Base-by-base conservation (phyloP, 2,329 filamentous ascomycete genomes). In the Didymosphaeria variabile region DNA sequence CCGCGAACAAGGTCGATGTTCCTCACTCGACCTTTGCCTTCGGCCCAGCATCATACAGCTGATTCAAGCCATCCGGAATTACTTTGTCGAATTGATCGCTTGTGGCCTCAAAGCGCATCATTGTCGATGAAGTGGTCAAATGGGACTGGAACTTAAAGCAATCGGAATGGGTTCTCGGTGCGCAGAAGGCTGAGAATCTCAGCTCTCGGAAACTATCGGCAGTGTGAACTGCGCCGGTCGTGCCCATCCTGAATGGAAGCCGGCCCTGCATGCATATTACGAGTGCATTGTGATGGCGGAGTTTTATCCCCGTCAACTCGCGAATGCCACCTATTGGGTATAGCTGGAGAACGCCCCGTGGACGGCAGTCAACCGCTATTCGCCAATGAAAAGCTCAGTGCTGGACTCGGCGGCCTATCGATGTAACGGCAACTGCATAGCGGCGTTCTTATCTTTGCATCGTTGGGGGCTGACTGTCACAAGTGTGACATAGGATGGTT, bases 41-140 rank as follows among this genome's bases (percentile, higher is more conserved):
- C 15, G 31, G 15, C 5, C 46, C 46, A 5, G 26, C 46, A 49
- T 49, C 46, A 23, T 26, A 49, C 46, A 49, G 31, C 15, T 49
- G 46, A 32, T 49, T 49, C 26, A 49, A 32, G 23, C 46, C 46
- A 49, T 49, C 46, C 7, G 46, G 46, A 3, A 49, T 49, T 3
- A 49, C 31, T 15, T 49, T 49, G 26, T 49, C 23, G n/a, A 31
- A 49, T 19, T 49, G 46, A n/a, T 49, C 46, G 46, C 46, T 49
- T 32, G 26, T 32, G 17, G 46, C 46, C 17, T 49, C 46, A 19
- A 49, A 49, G 23, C 26, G 29, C 46, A 49, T 49, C 26, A 32
- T 49, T 8, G 8, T 49, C 26, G n/a, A 19, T 9, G 17, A 19
- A 32, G 2, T 15, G 13, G 29, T n/a, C 21, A 26, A 47, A 7